These are phyloP conservation scores for Colletotrichum tabaci DNA, from an alignment of 2,329 filamentous ascomycete genomes.

Conservation along the genomic window DNA sequence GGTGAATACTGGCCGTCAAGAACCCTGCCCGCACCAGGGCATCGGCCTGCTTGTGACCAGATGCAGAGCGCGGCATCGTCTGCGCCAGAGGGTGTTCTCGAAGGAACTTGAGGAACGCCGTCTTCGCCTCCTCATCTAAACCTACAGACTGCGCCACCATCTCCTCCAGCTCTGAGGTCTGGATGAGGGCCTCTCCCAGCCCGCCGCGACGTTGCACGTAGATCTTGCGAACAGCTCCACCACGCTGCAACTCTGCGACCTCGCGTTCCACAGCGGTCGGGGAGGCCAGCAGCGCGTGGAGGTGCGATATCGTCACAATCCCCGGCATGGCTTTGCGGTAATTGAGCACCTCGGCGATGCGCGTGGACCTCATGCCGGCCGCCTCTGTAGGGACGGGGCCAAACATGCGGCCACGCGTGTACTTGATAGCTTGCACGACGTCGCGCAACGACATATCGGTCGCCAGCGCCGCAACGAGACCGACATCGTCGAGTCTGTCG, in stretches of 20 bases:
- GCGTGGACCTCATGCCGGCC: constrained; percentile 74
- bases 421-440: constrained; percentile 75
- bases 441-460: constrained; percentile 71
- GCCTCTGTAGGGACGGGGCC: constrained; percentile 69
- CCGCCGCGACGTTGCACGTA: constrained; percentile 73
- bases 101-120: constrained; percentile 68
- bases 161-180: constrained; percentile 65
- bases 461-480: constrained; percentile 68
- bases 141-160: constrained; percentile 46
- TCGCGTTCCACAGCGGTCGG: constrained; percentile 78
- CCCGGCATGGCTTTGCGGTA: constrained; percentile 73
- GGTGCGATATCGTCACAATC: constrained; percentile 75
- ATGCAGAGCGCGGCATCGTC: constrained; percentile 44
- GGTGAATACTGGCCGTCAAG: constrained; percentile 64
- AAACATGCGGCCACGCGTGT: constrained; percentile 76
- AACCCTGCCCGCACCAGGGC: constrained; percentile 77
- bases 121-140: constrained; percentile 58
- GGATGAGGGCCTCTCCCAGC: constrained; percentile 76
- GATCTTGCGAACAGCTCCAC: constrained; percentile 73
- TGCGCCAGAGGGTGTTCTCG: constrained; percentile 63
- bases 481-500: constrained; percentile 72
- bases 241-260: constrained; percentile 71
- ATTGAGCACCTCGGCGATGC: constrained; percentile 75
- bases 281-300: constrained; percentile 71
- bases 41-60: constrained; percentile 60